A percentile compares a stretch with the other conserved stretches of the same genome.
Evolutionary conservation across 2,329 filamentous ascomycete species (phyloP).

Genomic region (Atkinsonella texensis): DNA sequence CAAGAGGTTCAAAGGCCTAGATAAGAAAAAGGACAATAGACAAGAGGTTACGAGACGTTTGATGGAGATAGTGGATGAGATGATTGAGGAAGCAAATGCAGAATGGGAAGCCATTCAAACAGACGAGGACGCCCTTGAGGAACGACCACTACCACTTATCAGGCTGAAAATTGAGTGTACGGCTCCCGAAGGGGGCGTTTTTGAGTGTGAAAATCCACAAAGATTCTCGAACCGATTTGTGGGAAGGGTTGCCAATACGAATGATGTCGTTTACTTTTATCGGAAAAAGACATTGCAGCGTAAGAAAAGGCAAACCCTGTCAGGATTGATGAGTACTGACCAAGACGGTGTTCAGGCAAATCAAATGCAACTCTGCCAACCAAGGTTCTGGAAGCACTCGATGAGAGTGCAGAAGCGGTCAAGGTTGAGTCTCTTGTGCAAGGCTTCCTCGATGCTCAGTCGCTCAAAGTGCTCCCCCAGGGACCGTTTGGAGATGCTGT

Average conservation of each 20-base stretch:
- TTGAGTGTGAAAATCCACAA: slow-evolving; percentile 89
- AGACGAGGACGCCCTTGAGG: slow-evolving; percentile 44
- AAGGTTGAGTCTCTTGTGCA: slow-evolving; percentile 82
- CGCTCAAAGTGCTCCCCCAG: slow-evolving; percentile 83
- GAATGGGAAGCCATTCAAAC: slow-evolving; percentile 75
- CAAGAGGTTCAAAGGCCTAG: slow-evolving; percentile 62
- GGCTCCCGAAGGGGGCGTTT: slow-evolving; percentile 71
- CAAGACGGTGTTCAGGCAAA: slow-evolving; percentile 16
- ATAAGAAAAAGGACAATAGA: slow-evolving; percentile 72
- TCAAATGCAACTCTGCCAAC: slow-evolving; percentile 40
- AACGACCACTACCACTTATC: slow-evolving; percentile 67
- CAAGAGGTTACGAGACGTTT: slow-evolving; percentile 67
- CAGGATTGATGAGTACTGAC: slow-evolving; percentile 4
- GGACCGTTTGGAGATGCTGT: slow-evolving; percentile 90
- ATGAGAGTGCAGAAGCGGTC: slow-evolving; percentile 47
- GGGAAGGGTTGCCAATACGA: slow-evolving; percentile 83
- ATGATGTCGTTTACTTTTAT: slow-evolving; percentile 88
- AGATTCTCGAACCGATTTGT: slow-evolving; percentile 89
- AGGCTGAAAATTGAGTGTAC: slow-evolving; percentile 86
- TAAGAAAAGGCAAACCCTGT: slow-evolving; percentile 9
- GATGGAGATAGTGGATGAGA: slow-evolving; percentile 65
- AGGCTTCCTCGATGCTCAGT: slow-evolving; percentile 78
- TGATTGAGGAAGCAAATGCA: slow-evolving; percentile 73
- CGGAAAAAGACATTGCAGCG: slow-evolving; percentile 62
- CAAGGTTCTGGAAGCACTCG: slow-evolving; percentile 47